A percentile compares a stretch with the other conserved stretches of the same genome.
Evolutionary conservation across 768 basidiomycete species (phyloP).

Genomic region (Aureoboletus auriporus): DNA sequence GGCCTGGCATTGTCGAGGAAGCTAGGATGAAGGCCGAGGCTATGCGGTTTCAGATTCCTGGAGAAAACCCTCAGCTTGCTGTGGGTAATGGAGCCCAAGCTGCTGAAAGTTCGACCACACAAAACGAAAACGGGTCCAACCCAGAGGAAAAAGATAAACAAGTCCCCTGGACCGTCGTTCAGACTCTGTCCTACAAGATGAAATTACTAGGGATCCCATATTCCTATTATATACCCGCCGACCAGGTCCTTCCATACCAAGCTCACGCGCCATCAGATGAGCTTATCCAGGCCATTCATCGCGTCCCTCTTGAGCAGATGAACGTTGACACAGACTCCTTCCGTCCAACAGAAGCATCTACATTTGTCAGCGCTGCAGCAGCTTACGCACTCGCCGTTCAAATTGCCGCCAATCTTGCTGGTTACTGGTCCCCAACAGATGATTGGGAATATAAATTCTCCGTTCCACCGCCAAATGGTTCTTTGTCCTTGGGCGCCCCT

Average conservation of each 20-base stretch:
- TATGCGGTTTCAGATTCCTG: constrained; percentile 25
- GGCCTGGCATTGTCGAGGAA: constrained; percentile 71
- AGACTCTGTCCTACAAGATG: constrained; percentile 63
- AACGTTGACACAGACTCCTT: constrained; percentile 47
- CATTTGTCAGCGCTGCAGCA: constrained; percentile 51
- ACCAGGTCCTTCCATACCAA: constrained; percentile 70
- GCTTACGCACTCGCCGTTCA: constrained; percentile 72
- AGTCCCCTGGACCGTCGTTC: constrained; percentile 55
- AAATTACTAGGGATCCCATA: constrained; percentile 59
- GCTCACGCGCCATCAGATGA: constrained; percentile 54
- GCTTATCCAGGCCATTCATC: constrained; percentile 48
- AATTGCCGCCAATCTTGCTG: constrained; percentile 58
- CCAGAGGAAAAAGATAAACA: constrained; percentile 14
- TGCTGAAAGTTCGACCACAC: constrained; percentile 1
- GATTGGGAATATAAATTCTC: constrained; percentile 62
- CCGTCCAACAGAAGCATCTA: constrained; percentile 37
- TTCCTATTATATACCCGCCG: constrained; percentile 46
- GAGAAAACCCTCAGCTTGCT: neutral
- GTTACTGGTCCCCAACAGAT: constrained; percentile 70
- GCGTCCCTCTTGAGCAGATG: constrained; percentile 40
- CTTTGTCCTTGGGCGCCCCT: constrained; percentile 7
- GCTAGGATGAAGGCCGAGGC: constrained; percentile 45
- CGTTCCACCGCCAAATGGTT: constrained; percentile 28
- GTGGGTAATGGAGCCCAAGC: constrained; percentile 8
- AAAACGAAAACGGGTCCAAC: constrained; percentile 10